phyloP scores from a whole-genome alignment of 2,329 filamentous ascomycete genomes.

The Beauveria asiatica region DNA sequence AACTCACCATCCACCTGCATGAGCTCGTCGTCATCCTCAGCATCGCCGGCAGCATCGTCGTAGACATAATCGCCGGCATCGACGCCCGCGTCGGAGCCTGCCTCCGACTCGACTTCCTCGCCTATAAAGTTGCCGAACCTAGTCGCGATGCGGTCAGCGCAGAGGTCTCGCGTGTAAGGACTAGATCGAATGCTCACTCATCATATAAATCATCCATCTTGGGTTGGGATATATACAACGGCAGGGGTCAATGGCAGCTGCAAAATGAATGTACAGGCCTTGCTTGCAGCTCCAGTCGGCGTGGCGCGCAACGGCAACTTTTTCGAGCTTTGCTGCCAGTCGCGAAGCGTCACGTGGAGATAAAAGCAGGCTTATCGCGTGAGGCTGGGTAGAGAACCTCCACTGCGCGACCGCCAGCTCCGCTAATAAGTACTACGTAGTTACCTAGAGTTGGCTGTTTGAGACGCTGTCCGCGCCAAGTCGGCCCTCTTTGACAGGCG shows the following conservation, averaged over 20 bases:
- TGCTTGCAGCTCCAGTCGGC: not conserved
- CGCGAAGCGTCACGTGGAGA: conserved; percentile 7
- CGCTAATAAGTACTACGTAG: no score
- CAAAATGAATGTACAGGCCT: conserved; percentile 11
- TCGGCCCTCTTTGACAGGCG: not conserved
- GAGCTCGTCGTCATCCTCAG: conserved; percentile 62
- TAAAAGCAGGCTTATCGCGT: conserved; percentile 1
- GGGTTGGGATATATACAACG: conserved; percentile 12
- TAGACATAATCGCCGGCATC: conserved; percentile 74
- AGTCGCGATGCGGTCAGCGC: conserved; percentile 5
- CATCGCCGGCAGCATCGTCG: conserved; percentile 62
- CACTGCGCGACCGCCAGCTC: not conserved
- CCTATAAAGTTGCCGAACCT: conserved; percentile 99
- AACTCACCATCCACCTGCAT: conserved; percentile 82
- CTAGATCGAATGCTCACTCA: conserved; percentile 50
- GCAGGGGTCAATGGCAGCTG: conserved; percentile 16
- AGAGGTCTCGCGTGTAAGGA: not conserved
- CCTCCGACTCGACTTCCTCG: conserved; percentile 77
- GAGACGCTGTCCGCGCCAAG: not conserved
- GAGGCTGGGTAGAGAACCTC: not conserved
- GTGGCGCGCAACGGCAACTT: conserved; percentile 12
- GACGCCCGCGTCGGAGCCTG: conserved; percentile 70
- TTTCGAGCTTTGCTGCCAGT: conserved; percentile 13
- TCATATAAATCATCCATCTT: conserved; percentile 94
- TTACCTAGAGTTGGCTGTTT: not conserved